Evolutionary conservation across 257 asterid genomes (phyloP), one percentile per base, ranked within the genome.

Genomic region (Capsicum chinense): DNA sequence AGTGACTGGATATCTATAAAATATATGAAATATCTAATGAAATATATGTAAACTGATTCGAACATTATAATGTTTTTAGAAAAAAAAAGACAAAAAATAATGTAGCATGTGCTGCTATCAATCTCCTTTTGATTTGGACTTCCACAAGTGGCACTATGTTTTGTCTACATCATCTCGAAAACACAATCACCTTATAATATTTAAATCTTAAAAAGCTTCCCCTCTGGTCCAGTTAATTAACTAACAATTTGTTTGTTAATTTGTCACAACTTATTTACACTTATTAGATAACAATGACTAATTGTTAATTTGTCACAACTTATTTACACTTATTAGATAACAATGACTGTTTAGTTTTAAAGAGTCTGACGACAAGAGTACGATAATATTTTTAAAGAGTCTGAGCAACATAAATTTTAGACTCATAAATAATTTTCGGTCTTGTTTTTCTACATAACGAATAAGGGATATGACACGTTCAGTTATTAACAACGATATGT

Each of bases 81-180:
- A 19, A 9, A 15, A 14, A 0, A 2, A 11, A 12, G 33, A 64
- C 2, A 0, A 33, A 33, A 33, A 0, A 67, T 0, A 3, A 13
- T 17, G 16, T 17, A 71, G 58, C 79, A 47, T 71, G 79, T 47
- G 79, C 33, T n/a, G 17, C 9, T 19, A n/a, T 47, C 9, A 70
- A 44, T 16, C 16, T 44, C 3, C 44, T 71, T 10, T 71, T 39
- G 2, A 71, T 71, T 17, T 71, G n/a, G 58, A 71, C 79, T 3
- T 10, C 5, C 15, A 71, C 39, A 70, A 11, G 37, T 17, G 79
- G 56, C 79, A 17, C 26, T 70, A 2, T 70, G 79, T 3, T 70
- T 70, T 68, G 79, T 71, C 79, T 19, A 3, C 79, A 44, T 71
- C 79, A 71, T 71, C 58, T 71, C 17, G 58, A 19, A 47, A 71